These are phyloP conservation scores for Dioscorea dumetorum DNA, from an alignment of 106 monocot genomes.

Conservation along the genomic window DNA sequence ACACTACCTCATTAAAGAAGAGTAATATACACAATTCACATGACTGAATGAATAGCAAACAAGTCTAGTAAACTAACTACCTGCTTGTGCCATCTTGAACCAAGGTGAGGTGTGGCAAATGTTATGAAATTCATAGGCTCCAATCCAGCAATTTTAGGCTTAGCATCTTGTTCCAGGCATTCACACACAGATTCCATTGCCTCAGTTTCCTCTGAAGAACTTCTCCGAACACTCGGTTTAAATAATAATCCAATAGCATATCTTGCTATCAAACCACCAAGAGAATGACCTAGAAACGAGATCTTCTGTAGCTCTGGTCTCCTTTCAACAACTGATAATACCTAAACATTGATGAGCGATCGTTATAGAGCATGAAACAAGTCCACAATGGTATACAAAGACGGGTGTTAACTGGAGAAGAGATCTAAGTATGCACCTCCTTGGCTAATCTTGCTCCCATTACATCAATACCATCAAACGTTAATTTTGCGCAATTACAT, in stretches of 20 bases:
- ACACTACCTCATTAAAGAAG: not conserved
- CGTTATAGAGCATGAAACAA: too few species aligned
- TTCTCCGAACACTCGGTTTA: constrained; percentile 1
- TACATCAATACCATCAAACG: constrained; percentile 81
- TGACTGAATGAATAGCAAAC: not conserved
- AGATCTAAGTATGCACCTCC: constrained; percentile 42
- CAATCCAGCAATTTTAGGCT: constrained; percentile 78
- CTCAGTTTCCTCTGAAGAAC: constrained; percentile 12
- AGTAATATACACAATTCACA: not conserved
- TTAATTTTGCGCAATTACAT: constrained; percentile 54
- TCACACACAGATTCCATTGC: not conserved
- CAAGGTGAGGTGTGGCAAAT: constrained; percentile 96
- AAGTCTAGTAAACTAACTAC: constrained; percentile 18
- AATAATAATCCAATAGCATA: constrained; percentile 74
- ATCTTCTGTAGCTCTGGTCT: constrained; percentile 61
- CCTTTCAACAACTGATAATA: constrained; percentile 43
- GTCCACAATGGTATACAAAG: too few species aligned
- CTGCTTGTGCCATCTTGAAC: constrained; percentile 77
- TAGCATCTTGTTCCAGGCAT: constrained; percentile 8
- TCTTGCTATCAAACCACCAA: constrained; percentile 89
- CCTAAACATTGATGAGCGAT: constrained; percentile 28
- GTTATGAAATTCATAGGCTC: constrained; percentile 89
- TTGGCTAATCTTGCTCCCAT: constrained; percentile 88
- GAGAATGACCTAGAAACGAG: constrained; percentile 79
- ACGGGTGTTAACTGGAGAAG: too few species aligned